Conservation (phyloP, 2,329 filamentous ascomycete species). For the Aspergillus piperis region DNA sequence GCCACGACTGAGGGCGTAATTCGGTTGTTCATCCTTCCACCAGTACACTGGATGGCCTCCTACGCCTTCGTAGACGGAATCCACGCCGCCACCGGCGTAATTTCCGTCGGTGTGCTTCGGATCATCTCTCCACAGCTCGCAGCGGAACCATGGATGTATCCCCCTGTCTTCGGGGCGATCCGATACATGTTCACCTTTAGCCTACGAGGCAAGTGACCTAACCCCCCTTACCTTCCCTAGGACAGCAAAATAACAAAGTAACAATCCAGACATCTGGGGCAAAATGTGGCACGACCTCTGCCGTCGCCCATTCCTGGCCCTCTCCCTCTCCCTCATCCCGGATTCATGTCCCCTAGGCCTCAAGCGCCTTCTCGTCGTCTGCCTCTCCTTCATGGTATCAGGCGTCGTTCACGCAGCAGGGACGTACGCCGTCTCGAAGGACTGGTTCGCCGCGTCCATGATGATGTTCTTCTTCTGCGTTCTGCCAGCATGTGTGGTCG, state of each 20-base stretch:
- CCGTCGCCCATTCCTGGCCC: constrained; percentile 16
- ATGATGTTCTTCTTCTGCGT: constrained; percentile 21
- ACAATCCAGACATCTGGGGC: constrained; percentile 19
- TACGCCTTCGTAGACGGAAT: constrained; percentile 21
- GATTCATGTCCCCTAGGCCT: not conserved
- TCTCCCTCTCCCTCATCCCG: constrained; percentile 11
- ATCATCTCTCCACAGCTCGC: constrained; percentile 4
- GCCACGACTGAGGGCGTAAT: constrained; percentile 8
- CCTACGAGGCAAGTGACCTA: constrained; percentile 12
- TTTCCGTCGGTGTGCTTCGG: constrained; percentile 11
- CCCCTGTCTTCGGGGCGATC: constrained; percentile 17
- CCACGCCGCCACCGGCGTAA: constrained; percentile 9
- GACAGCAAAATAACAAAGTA: not conserved
- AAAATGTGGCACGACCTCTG: constrained; percentile 24
- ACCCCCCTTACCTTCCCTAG: not conserved
- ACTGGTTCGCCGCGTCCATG: constrained; percentile 12
- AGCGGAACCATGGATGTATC: constrained; percentile 23
- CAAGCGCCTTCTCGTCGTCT: constrained; percentile 9
- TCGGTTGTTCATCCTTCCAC: constrained; percentile 12
- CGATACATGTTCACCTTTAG: constrained; percentile 13
- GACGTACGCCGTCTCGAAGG: constrained; percentile 15
- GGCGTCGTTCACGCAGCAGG: constrained; percentile 16
- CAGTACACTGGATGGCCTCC: constrained; percentile 16
- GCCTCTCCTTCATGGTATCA: constrained; percentile 17
- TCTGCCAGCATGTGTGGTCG: constrained; percentile 13